Evolutionary conservation across 2,329 filamentous ascomycete genomes (phyloP).

Genomic region (Seiridium cupressi): DNA sequence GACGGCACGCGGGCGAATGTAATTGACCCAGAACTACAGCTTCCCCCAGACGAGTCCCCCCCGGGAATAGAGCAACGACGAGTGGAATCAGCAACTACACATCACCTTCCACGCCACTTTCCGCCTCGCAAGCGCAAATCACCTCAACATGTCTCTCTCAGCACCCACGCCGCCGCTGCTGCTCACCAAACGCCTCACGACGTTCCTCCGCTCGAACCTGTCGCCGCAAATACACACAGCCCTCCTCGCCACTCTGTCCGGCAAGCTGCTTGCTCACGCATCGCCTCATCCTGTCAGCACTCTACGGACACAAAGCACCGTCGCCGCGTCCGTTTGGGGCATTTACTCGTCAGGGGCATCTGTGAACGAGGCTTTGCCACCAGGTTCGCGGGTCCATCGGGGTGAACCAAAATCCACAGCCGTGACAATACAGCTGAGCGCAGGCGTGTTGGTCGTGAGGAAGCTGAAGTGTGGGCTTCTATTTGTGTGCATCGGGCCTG

Average conservation of each 20-base stretch:
- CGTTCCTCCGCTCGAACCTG: slow-evolving; percentile 59
- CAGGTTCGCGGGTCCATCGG: slow-evolving; percentile 9
- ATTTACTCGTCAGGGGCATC: slow-evolving; percentile 49
- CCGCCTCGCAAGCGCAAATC: no score
- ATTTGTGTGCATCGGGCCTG: slow-evolving; percentile 58
- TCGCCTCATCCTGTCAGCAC: slow-evolving; percentile 53
- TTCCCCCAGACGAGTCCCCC: no score
- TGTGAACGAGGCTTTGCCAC: slow-evolving; percentile 40
- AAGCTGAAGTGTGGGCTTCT: slow-evolving; percentile 57
- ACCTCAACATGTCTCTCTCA: slow-evolving; percentile 19
- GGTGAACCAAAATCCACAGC: slow-evolving; percentile 28
- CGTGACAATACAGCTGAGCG: slow-evolving; percentile 59
- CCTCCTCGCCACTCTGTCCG: slow-evolving; percentile 57
- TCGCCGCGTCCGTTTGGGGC: slow-evolving; percentile 60
- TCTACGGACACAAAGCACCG: slow-evolving; percentile 62
- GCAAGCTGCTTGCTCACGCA: slow-evolving; percentile 63
- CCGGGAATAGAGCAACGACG: no score
- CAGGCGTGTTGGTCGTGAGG: slow-evolving; percentile 58
- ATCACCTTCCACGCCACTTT: not conserved
- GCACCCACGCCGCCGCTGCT: slow-evolving; percentile 55
- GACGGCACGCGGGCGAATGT: no score
- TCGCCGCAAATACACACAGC: slow-evolving; percentile 57
- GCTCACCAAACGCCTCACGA: slow-evolving; percentile 63
- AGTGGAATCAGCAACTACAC: not conserved
- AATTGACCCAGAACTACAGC: no score